A percentile compares a stretch with the other conserved stretches of the same genome.
These are phyloP conservation scores for Abrus pulchellus DNA, from an alignment of 306 rosid species.

Conservation along the genomic window DNA sequence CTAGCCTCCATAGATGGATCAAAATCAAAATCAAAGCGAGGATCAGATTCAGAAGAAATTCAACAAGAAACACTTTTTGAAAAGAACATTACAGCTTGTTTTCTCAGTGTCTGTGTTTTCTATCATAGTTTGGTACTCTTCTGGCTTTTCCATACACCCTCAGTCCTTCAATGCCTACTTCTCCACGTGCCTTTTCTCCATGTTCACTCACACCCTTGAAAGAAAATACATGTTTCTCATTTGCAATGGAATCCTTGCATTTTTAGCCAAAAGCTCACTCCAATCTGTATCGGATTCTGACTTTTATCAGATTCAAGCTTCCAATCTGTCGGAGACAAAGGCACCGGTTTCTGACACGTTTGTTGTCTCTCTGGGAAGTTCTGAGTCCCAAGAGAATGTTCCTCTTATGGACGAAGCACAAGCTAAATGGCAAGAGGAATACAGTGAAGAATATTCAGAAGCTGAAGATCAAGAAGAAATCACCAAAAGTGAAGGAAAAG, in stretches of 20 bases:
- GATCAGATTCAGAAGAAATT: constrained; percentile 39
- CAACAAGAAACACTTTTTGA: constrained; percentile 44
- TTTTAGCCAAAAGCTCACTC: constrained; percentile 60
- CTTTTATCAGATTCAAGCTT: constrained; percentile 17
- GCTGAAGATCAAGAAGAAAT: constrained; percentile 41
- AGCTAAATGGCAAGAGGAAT: constrained; percentile 27
- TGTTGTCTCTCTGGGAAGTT: constrained; percentile 9
- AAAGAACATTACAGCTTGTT: constrained; percentile 48
- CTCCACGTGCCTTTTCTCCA: constrained; percentile 61
- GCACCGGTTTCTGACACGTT: constrained; percentile 20
- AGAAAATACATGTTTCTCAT: constrained; percentile 78
- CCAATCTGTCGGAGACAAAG: constrained; percentile 36
- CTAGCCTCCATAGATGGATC: constrained; percentile 41
- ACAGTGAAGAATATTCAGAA: constrained; percentile 32
- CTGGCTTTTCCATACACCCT: constrained; percentile 53
- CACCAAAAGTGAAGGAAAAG: constrained; percentile 18
- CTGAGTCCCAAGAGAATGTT: not conserved
- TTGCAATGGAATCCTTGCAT: constrained; percentile 74
- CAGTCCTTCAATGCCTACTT: constrained; percentile 64
- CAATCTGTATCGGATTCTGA: constrained; percentile 11
- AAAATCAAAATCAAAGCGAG: constrained; percentile 34
- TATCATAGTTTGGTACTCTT: constrained; percentile 53
- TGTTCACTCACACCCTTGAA: constrained; percentile 64
- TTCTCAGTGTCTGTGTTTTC: constrained; percentile 56
- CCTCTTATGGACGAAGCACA: constrained; percentile 22